Conservation (phyloP, 257 asterid species). For the Henckelia pumila region DNA sequence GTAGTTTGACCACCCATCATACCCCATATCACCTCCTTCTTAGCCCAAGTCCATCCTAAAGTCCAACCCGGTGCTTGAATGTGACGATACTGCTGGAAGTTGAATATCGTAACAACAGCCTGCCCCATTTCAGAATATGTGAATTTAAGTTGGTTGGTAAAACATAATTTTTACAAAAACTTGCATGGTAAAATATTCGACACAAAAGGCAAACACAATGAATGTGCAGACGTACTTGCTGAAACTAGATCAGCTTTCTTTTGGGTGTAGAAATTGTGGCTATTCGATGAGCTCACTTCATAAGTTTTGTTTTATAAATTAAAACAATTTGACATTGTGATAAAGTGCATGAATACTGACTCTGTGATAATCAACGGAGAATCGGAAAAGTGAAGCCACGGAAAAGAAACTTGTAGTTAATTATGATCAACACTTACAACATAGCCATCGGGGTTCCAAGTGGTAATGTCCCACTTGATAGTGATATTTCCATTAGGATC, state of each 20-base stretch:
- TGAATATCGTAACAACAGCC: conserved; percentile 84
- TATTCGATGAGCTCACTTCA: background rate
- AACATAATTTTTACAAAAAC: too few species aligned
- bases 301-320: background rate
- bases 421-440: conserved; percentile 36
- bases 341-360: background rate
- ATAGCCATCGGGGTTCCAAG: conserved; percentile 66
- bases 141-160: background rate
- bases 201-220: too few species aligned
- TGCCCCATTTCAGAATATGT: conserved; percentile 10
- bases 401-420: background rate
- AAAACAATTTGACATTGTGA: background rate
- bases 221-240: too few species aligned
- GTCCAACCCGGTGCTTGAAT: too few species aligned
- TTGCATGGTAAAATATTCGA: too few species aligned
- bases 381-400: background rate
- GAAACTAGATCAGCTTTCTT: too few species aligned
- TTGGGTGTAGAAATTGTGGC: too few species aligned
- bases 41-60: conserved; percentile 93
- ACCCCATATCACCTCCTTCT: conserved; percentile 88
- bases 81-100: too few species aligned
- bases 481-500: conserved; percentile 64
- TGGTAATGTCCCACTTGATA: conserved; percentile 55
- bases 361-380: background rate
- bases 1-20: conserved; percentile 82